phyloP scores from a whole-genome alignment of 176 grass and related monocot species.

The Musa itinerans region DNA sequence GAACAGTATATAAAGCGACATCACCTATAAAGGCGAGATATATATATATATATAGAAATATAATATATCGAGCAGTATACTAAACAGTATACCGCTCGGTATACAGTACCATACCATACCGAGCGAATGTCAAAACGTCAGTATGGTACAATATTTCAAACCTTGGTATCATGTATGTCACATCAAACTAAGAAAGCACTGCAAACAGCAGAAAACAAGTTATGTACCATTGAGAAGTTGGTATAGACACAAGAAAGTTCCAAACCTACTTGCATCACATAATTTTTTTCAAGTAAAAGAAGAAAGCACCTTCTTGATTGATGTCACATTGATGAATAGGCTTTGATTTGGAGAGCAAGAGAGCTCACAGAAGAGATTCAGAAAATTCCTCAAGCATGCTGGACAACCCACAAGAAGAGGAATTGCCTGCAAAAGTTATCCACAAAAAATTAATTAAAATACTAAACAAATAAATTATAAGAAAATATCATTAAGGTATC shows the following conservation, averaged over 20 bases:
- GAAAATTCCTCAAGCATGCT: constrained; percentile 96
- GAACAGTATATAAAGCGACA: no score
- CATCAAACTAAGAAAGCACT: not conserved
- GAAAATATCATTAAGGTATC: not conserved
- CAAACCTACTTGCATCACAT: not conserved
- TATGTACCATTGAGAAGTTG: not conserved
- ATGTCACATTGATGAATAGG: constrained; percentile 95
- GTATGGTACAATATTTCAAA: no score
- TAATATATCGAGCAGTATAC: no score
- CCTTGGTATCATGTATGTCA: no score
- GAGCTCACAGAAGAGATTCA: constrained; percentile 91
- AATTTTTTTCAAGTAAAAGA: constrained; percentile 13
- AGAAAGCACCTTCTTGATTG: constrained; percentile 51
- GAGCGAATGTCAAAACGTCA: no score
- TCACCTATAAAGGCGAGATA: no score
- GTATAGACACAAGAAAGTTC: not conserved
- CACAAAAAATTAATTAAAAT: constrained; percentile 12
- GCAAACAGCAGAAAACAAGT: not conserved
- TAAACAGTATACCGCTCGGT: no score
- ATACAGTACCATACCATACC: no score
- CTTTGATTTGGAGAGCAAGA: constrained; percentile 96
- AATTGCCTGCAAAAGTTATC: constrained; percentile 57
- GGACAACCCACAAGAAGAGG: constrained; percentile 99
- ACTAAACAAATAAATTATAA: constrained; percentile 17
- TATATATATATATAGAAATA: no score